Evolutionary conservation across 352 stramenopile genomes (phyloP).

Genomic region (Phytophthora citricola): DNA sequence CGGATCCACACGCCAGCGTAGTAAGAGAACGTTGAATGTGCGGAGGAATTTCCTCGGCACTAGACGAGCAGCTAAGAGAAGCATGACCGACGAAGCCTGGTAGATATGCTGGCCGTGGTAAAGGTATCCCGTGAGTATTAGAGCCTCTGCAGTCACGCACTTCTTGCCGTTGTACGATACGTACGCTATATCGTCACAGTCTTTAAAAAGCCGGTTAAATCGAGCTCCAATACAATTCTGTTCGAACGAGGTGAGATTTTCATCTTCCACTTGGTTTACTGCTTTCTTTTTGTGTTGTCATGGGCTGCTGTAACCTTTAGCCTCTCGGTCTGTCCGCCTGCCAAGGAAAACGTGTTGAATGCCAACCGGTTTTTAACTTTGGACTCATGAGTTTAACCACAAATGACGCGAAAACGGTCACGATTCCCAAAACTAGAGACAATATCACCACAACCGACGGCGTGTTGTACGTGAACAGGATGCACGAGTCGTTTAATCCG

Average conservation of each 20-base stretch:
- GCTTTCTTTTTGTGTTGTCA: background rate
- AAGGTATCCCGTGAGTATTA: conserved; percentile 22
- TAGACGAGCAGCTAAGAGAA: conserved; percentile 19
- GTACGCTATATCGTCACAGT: conserved; percentile 22
- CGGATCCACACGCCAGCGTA: conserved; percentile 26
- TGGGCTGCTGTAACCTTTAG: no score
- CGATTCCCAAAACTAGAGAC: conserved; percentile 4
- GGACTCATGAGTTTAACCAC: conserved; percentile 3
- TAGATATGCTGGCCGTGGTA: conserved; percentile 31
- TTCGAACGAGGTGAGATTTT: conserved; percentile 21
- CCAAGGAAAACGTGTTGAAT: background rate
- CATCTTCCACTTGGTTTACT: background rate
- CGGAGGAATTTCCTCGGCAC: conserved; percentile 20
- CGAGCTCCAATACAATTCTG: conserved; percentile 17
- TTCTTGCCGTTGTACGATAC: conserved; percentile 14
- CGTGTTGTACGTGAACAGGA: conserved; percentile 26
- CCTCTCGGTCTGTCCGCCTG: background rate
- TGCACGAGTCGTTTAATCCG: conserved; percentile 28
- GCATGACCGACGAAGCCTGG: conserved; percentile 4
- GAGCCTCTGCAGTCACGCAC: conserved; percentile 10
- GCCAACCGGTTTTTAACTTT: conserved; percentile 1
- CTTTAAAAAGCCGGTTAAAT: conserved; percentile 10
- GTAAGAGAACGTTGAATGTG: conserved; percentile 27
- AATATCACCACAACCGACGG: conserved; percentile 10
- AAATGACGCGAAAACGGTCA: conserved; percentile 5